Conservation (phyloP, 225 moss, liverwort and hornwort genomes). For the Polytrichum commune region DNA sequence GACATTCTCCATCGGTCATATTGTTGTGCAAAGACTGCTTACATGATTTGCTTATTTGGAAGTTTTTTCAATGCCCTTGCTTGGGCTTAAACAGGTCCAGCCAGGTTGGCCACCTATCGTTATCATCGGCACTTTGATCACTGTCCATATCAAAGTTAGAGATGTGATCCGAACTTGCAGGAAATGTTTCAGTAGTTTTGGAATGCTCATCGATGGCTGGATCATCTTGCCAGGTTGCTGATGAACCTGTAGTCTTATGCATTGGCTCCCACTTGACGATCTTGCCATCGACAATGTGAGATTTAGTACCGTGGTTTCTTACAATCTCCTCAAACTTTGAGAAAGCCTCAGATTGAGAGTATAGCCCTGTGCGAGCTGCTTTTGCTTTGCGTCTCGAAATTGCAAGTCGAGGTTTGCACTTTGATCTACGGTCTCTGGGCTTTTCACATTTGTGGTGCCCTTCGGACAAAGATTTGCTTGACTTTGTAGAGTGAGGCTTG, state of each 20-base stretch:
- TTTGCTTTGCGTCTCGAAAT: background rate
- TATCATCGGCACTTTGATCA: background rate
- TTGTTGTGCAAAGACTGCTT: too few species aligned
- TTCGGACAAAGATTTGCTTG: too few species aligned
- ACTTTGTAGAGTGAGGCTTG: too few species aligned
- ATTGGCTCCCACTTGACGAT: conserved; percentile 20
- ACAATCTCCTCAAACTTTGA: conserved; percentile 26
- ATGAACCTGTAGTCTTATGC: conserved; percentile 2
- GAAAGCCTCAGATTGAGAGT: conserved; percentile 15
- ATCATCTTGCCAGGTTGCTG: background rate
- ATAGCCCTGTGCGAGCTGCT: background rate
- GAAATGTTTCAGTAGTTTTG: too few species aligned
- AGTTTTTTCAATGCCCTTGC: background rate
- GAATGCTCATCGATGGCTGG: background rate
- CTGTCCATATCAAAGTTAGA: background rate
- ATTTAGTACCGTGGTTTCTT: conserved; percentile 2
- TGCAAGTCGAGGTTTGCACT: background rate
- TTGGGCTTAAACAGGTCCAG: conserved; percentile 11
- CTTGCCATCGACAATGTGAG: conserved; percentile 12
- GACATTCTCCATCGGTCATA: background rate
- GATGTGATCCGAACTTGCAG: background rate
- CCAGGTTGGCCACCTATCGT: conserved; percentile 17
- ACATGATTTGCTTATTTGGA: too few species aligned
- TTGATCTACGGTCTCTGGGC: background rate
- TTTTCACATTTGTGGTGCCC: background rate